Evolutionary conservation across 2,329 filamentous ascomycete species (phyloP), one percentile per base, ranked within the genome.

Genomic region (Balansia obtecta): DNA sequence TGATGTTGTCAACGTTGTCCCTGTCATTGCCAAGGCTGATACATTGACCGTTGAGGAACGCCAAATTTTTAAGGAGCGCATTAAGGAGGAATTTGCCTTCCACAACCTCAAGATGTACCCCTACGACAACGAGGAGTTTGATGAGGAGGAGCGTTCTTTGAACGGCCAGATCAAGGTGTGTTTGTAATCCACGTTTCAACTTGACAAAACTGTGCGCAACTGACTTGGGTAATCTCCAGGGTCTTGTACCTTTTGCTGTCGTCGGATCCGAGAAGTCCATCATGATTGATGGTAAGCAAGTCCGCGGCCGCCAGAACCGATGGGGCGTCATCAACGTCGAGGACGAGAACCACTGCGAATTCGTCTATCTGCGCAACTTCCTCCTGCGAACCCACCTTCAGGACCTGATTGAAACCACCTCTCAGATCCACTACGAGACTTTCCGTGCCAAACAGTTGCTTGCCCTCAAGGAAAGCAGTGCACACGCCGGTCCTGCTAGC

Each of bases 21-120:
- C 93, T 52, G 91, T 98, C 64, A 97, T 98, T 67, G 93, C 93
- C 70, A 98, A 98, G 80, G 86, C 93, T 52, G 93, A 98, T 69
- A 93, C 89, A 49, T 76, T 98, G 64, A 98, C 93, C 13, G 77
- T 96, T 34, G 91, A 98, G 71, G 93, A 98, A 80, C 85, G 93
- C 61, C 82, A 83, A 67, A 87, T 85, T 46, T 98, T 98, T 83
- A 98, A 98, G 82, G 88, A 96, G 75, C 82, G 86, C 69, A 98
- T 98, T 77, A 96, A 95, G 86, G 93, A 97, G 78, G 93, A 98
- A 71, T 98, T 98, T 69, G 77, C 87, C 52, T 98, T 98, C 85
- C 93, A 98, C 82, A 97, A 97, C 79, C 82, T 98, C 65, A 91
- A 95, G 79, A 98, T 98, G 93, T 98, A 95, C 78, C 93, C 93